These are phyloP conservation scores for Fusarium nodosum DNA, from an alignment of 2,329 filamentous ascomycete species.

Conservation along the genomic window DNA sequence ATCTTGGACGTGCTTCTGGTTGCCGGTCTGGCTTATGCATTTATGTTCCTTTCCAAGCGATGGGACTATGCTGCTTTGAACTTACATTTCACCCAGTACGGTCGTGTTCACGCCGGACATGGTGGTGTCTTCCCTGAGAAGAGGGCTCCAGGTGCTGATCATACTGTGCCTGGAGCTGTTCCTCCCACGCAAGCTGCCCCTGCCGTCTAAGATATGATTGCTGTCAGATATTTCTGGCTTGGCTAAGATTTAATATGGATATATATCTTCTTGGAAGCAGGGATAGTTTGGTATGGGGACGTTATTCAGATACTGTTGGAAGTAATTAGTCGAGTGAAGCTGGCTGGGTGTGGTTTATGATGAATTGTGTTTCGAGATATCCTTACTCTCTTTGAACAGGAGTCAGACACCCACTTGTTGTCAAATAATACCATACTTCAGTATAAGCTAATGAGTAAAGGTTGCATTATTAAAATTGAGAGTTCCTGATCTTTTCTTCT, in stretches of 20 bases:
- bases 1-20: slow-evolving; percentile 65
- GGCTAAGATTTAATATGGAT: too few relatives aligned
- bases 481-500: too few relatives aligned
- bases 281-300: neutral
- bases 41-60: slow-evolving; percentile 60
- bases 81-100: slow-evolving; percentile 68
- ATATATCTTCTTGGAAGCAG: neutral
- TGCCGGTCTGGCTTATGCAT: slow-evolving; percentile 59
- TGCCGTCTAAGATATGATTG: slow-evolving; percentile 21
- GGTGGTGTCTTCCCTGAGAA: slow-evolving; percentile 65
- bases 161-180: slow-evolving; percentile 20
- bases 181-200: slow-evolving; percentile 24
- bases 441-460: slow-evolving; percentile 34
- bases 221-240: neutral
- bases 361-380: slow-evolving; percentile 34
- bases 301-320: neutral
- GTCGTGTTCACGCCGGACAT: slow-evolving; percentile 59
- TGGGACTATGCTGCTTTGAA: slow-evolving; percentile 68
- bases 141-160: slow-evolving; percentile 36
- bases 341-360: neutral
- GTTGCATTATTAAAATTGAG: too few relatives aligned
- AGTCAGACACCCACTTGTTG: slow-evolving; percentile 35
- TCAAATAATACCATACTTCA: neutral
- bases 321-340: neutral
- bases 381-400: slow-evolving; percentile 46